phyloP scores from a whole-genome alignment of 805 yeast genomes.

The Helenozyma baotianmanensis region DNA sequence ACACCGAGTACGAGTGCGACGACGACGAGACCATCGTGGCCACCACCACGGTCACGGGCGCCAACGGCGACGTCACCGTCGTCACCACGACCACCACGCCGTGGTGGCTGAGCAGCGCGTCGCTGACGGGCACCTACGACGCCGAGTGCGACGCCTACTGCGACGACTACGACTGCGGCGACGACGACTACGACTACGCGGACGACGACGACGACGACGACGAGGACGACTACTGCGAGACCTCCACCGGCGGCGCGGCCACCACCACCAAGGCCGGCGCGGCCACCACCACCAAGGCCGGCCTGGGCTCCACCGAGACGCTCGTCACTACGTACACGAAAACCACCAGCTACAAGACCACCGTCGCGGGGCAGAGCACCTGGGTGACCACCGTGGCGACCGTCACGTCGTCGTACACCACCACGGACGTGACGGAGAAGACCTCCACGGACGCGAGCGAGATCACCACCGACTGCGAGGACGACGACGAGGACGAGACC shows the following conservation, averaged over 20 bases:
- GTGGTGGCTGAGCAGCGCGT: conserved; percentile 12
- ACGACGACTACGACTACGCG: conserved; percentile 14
- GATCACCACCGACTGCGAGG: conserved; percentile 11
- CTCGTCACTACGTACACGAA: conserved; percentile 9
- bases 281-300: conserved; percentile 2
- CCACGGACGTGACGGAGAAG: conserved; percentile 1
- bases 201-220: conserved; percentile 14
- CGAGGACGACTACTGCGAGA: conserved; percentile 5
- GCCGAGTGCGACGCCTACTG: conserved; percentile 13
- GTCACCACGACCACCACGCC: conserved; percentile 6
- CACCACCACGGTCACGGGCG: conserved; percentile 4
- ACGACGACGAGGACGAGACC: conserved; percentile 7
- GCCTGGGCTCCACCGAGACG: conserved; percentile 3
- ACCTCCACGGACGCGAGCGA: conserved; percentile 7
- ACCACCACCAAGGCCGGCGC: conserved; percentile 2
- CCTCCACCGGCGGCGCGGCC: conserved; percentile 3
- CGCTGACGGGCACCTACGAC: conserved; percentile 10
- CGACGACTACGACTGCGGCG: conserved; percentile 15
- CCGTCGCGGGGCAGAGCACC: conserved; percentile 10
- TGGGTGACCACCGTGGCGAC: conserved; percentile 8
- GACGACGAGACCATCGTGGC: conserved; percentile 5
- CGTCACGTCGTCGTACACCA: conserved; percentile 9
- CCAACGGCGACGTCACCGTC: conserved; percentile 4
- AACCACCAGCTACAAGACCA: conserved; percentile 11
- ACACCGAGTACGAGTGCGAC: conserved; percentile 11